Evolutionary conservation across 2,329 filamentous ascomycete species (phyloP), one percentile per base, ranked within the genome.

Genomic region (Calycina marina): DNA sequence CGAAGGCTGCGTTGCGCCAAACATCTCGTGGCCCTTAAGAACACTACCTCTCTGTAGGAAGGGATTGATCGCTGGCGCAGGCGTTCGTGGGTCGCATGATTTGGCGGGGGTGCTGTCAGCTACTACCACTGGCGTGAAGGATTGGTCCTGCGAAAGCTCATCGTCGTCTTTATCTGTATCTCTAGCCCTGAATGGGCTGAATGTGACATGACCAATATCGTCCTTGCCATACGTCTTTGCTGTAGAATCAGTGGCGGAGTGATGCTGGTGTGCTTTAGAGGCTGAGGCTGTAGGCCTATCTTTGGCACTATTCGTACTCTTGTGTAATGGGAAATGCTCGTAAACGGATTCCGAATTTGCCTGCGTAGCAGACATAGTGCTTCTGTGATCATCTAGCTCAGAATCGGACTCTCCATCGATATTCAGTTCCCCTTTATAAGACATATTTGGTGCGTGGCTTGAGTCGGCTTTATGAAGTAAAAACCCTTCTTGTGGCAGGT

Each of bases 1-100:
- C 6, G 49, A 50, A 10, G 46, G 42, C 25, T 53, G 50, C 3
- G 50, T 52, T 3, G 49, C 48, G 16, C 40, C 37, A 36, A 53
- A 53, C 28, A 53, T 35, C 14, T 50, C 47, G 11, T 37, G 15
- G 4, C 29, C 39, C 18, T 48, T 49, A 33, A 52, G 35, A 4
- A 52, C 45, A 25, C 40, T 48, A 2, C 50, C 50, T 27, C 42
- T 50, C 1, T 44, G 34, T 3, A 22, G 33, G 20, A 53, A 53
- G n/a, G 50, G 50, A 30, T 53, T 53, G 18, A 45, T 25, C 1
- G 42, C 35, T 11, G 43, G 39, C 13, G 43, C 49, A 11, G 50
- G 50, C 6, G 50, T 53, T 25, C 49, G 35, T 12, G 49, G 49
- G 18, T 48, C 44, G 14, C 38, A 39, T 8, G 16, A 28, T 15